Evolutionary conservation across 2,329 filamentous ascomycete genomes (phyloP).

Genomic region (Fusarium decemcellulare): DNA sequence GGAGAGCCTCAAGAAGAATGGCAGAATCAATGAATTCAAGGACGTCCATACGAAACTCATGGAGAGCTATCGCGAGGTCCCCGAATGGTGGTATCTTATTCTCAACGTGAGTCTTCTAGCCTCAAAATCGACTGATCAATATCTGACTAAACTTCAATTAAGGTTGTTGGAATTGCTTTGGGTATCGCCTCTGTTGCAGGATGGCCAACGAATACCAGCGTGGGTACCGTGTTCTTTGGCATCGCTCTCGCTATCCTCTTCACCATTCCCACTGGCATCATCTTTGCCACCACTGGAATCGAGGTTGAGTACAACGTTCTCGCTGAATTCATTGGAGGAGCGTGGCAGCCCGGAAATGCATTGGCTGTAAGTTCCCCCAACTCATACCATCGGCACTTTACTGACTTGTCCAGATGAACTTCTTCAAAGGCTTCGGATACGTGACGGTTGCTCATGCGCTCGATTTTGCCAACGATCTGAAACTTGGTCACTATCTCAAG

Average conservation of each 20-base stretch:
- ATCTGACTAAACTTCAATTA: too few relatives aligned
- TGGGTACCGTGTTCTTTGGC: conserved; percentile 60
- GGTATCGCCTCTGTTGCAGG: conserved; percentile 53
- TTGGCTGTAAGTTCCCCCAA: conserved; percentile 45
- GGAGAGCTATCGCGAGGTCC: conserved; percentile 60
- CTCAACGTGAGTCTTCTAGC: conserved; percentile 30
- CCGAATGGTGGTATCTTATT: conserved; percentile 61
- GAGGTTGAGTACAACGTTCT: conserved; percentile 61
- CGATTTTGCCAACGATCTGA: conserved; percentile 53
- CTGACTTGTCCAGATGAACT: conserved; percentile 54
- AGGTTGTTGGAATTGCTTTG: conserved; percentile 47
- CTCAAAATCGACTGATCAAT: too few relatives aligned
- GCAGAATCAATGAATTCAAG: conserved; percentile 46
- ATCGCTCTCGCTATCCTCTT: conserved; percentile 59
- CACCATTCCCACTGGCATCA: conserved; percentile 61
- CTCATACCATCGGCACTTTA: rapidly evolving
- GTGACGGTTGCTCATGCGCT: conserved; percentile 55
- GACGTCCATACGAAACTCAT: conserved; percentile 61
- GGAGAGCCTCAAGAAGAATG: conserved; percentile 29
- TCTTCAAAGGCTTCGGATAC: conserved; percentile 61
- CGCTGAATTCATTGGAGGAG: conserved; percentile 63
- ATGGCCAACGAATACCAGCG: conserved; percentile 59
- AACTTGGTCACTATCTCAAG: conserved; percentile 62
- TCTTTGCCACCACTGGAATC: conserved; percentile 60
- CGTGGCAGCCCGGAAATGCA: conserved; percentile 59